A percentile compares a stretch with the other conserved stretches of the same genome.
These are phyloP conservation scores for Alternaria sp. DNA, from an alignment of 2,329 filamentous ascomycete genomes.

Conservation along the genomic window DNA sequence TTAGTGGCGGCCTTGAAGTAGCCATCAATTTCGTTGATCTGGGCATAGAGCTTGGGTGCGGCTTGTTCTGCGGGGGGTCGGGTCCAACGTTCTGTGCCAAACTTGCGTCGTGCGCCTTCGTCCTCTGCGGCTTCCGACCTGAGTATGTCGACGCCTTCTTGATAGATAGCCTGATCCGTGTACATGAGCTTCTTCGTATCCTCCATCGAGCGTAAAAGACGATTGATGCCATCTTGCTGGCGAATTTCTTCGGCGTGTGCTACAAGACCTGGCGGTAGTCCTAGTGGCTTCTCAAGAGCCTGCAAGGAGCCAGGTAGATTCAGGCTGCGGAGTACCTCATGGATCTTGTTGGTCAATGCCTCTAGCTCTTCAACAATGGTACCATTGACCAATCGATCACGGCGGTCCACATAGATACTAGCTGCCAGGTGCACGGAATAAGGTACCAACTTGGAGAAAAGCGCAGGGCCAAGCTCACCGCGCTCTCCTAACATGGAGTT, in stretches of 20 bases:
- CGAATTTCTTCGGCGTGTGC: conserved; percentile 94
- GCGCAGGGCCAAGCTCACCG: conserved; percentile 79
- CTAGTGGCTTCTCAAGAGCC: conserved; percentile 92
- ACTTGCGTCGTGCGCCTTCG: conserved; percentile 75
- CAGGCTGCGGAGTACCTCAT: conserved; percentile 80
- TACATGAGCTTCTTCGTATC: conserved; percentile 91
- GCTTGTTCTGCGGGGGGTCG: conserved; percentile 75
- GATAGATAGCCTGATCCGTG: conserved; percentile 79
- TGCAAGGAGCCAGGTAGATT: conserved; percentile 93
- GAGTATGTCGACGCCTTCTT: conserved; percentile 82
- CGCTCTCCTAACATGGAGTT: conserved; percentile 82
- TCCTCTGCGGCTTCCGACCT: conserved; percentile 86
- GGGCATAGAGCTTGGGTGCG: conserved; percentile 75
- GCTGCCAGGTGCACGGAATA: conserved; percentile 95
- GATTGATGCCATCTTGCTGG: conserved; percentile 84
- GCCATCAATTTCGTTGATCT: conserved; percentile 81
- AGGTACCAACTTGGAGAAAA: conserved; percentile 92
- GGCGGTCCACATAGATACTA: conserved; percentile 91
- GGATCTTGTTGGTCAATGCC: conserved; percentile 78
- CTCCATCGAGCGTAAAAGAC: conserved; percentile 80
- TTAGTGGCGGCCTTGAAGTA: conserved; percentile 80
- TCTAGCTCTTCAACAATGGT: conserved; percentile 88
- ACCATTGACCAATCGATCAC: conserved; percentile 89
- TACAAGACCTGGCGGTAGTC: conserved; percentile 82
- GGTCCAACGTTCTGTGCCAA: conserved; percentile 87